Conservation (phyloP, 371 early-diverging fungal genomes). For the Syncephalis plumigaleata region DNA sequence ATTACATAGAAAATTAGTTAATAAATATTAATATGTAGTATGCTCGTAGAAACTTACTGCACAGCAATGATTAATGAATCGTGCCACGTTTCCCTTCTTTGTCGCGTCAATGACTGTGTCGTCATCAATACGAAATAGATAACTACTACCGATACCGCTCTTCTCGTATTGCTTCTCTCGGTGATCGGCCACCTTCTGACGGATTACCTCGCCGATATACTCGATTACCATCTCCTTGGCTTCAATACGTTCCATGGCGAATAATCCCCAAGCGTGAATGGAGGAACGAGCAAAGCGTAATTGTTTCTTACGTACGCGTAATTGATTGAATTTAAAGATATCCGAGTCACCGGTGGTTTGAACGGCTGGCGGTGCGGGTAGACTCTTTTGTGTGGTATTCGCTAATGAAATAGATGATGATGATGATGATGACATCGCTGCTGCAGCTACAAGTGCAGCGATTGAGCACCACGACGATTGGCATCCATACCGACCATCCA, state of each 20-base stretch:
- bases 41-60: conserved; percentile 30
- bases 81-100: conserved; percentile 87
- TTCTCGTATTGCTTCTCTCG: conserved; percentile 85
- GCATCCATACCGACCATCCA: conserved; percentile 33
- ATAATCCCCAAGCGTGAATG: conserved; percentile 96
- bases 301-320: conserved; percentile 74
- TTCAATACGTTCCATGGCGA: conserved; percentile 80
- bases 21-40: too few relatives aligned
- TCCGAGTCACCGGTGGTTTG: conserved; percentile 28
- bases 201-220: conserved; percentile 96
- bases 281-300: conserved; percentile 73
- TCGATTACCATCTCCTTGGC: conserved; percentile 92
- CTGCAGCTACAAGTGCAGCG: background rate
- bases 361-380: conserved; percentile 12
- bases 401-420: background rate
- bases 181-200: conserved; percentile 87
- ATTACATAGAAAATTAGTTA: too few relatives aligned
- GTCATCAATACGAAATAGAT: conserved; percentile 92
- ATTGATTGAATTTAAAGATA: conserved; percentile 70
- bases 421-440: conserved; percentile 2
- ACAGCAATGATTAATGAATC: conserved; percentile 97
- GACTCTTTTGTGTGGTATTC: conserved; percentile 24
- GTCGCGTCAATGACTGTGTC: conserved; percentile 98
- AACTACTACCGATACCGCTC: conserved; percentile 83
- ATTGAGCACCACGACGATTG: conserved; percentile 6